phyloP scores from a whole-genome alignment of 2,329 filamentous ascomycete species.

The Penicillium sumatraense region DNA sequence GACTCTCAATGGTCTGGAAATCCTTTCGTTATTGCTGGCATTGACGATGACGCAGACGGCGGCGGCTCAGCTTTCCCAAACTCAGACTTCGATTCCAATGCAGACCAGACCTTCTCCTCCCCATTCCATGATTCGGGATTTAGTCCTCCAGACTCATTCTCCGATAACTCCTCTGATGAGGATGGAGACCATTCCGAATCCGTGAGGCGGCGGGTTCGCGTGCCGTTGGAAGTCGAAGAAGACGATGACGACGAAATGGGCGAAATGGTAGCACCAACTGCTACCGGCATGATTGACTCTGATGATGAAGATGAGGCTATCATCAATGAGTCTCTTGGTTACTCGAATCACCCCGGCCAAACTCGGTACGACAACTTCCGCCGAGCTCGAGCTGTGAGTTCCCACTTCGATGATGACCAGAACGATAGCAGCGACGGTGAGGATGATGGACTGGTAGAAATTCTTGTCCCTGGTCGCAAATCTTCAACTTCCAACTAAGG shows the following conservation, averaged over 20 bases:
- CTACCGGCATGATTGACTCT: slow-evolving; percentile 54
- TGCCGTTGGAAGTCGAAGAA: slow-evolving; percentile 64
- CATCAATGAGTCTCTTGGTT: slow-evolving; percentile 69
- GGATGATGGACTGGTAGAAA: slow-evolving; percentile 51
- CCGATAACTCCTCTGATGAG: slow-evolving; percentile 48
- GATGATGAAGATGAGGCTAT: slow-evolving; percentile 59
- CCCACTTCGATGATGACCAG: slow-evolving; percentile 46
- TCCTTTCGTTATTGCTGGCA: slow-evolving; percentile 43
- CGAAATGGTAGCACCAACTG: slow-evolving; percentile 52
- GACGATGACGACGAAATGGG: slow-evolving; percentile 55
- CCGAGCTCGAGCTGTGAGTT: slow-evolving; percentile 33
- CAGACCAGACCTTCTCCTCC: slow-evolving; percentile 35
- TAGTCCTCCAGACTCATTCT: slow-evolving; percentile 45
- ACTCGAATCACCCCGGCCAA: slow-evolving; percentile 66
- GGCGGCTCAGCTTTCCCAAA: slow-evolving; percentile 36
- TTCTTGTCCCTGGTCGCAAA: slow-evolving; percentile 48
- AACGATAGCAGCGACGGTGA: slow-evolving; percentile 50
- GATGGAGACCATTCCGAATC: slow-evolving; percentile 43
- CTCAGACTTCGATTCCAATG: slow-evolving; percentile 34
- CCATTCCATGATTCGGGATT: slow-evolving; percentile 45
- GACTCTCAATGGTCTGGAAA: slow-evolving; percentile 41
- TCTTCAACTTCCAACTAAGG: slow-evolving; percentile 31
- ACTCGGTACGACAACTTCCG: slow-evolving; percentile 49
- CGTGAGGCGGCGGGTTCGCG: slow-evolving; percentile 48
- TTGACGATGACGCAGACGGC: slow-evolving; percentile 39